Evolutionary conservation across 805 yeast species (phyloP).

Genomic region (Citeromyces nyonsensis): DNA sequence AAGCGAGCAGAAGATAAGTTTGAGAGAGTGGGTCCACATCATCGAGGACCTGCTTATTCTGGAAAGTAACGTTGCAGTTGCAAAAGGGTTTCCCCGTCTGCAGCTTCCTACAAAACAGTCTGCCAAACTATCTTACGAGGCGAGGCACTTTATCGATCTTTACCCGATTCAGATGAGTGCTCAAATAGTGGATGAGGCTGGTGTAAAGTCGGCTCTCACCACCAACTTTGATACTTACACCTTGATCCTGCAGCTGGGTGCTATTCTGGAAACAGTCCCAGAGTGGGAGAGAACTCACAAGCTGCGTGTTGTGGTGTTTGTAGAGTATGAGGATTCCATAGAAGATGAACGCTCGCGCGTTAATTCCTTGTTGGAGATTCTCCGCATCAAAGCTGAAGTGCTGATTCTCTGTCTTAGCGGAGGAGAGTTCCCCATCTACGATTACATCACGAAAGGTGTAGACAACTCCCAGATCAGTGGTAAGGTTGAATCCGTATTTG

Average conservation of each 20-base stretch:
- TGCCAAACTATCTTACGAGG: conserved; percentile 11
- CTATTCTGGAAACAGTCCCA: conserved; percentile 84
- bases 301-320: conserved; percentile 78
- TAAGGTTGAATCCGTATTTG: conserved; percentile 32
- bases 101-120: conserved; percentile 39
- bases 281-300: conserved; percentile 73
- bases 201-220: conserved; percentile 52
- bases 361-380: conserved; percentile 44
- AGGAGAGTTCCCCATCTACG: conserved; percentile 44
- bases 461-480: conserved; percentile 18
- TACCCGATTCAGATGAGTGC: conserved; percentile 98
- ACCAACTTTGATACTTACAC: conserved; percentile 95
- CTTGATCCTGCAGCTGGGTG: conserved; percentile 83
- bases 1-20: conserved; percentile 50
- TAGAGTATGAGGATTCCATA: conserved; percentile 59
- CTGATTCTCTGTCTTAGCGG: conserved; percentile 53
- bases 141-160: conserved; percentile 57
- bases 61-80: conserved; percentile 88
- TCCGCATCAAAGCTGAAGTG: conserved; percentile 77
- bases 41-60: conserved; percentile 80
- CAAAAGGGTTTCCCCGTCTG: conserved; percentile 66
- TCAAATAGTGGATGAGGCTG: conserved; percentile 47
- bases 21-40: conserved; percentile 81
- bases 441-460: conserved; percentile 61
- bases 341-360: conserved; percentile 56